Percentiles rank a stretch among this genome's conserved stretches.
phyloP scores from a whole-genome alignment of 331 rosid species.

The Pyrus hybrid region DNA sequence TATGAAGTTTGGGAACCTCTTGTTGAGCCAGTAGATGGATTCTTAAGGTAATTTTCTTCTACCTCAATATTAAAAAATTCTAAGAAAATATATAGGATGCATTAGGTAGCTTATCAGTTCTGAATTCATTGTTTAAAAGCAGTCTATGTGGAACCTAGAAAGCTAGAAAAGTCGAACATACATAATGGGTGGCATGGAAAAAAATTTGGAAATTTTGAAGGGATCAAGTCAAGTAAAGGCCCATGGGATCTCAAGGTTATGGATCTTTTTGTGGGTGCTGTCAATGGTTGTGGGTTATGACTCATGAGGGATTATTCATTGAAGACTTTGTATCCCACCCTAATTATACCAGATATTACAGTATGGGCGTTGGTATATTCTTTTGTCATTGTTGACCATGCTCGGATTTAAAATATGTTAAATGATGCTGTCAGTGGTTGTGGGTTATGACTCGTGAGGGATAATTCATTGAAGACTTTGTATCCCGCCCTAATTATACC shows the following conservation, averaged over 20 bases:
- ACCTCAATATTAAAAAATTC: neutral
- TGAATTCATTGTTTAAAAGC: neutral
- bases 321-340: neutral
- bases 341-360: neutral
- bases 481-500: neutral
- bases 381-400: neutral
- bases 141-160: neutral
- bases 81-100: neutral
- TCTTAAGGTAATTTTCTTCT: constrained; percentile 52
- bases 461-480: neutral
- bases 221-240: neutral
- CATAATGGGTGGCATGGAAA: neutral
- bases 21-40: constrained; percentile 87
- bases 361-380: neutral
- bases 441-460: neutral
- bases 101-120: neutral
- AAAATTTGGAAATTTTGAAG: neutral
- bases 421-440: neutral
- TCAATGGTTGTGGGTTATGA: neutral
- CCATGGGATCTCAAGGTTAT: neutral
- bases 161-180: neutral
- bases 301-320: neutral
- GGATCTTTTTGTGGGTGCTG: neutral
- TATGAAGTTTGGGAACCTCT: constrained; percentile 96
- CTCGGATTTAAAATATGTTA: neutral